Conservation (phyloP, 2,329 filamentous ascomycete genomes). For the Cladosporium phlei region DNA sequence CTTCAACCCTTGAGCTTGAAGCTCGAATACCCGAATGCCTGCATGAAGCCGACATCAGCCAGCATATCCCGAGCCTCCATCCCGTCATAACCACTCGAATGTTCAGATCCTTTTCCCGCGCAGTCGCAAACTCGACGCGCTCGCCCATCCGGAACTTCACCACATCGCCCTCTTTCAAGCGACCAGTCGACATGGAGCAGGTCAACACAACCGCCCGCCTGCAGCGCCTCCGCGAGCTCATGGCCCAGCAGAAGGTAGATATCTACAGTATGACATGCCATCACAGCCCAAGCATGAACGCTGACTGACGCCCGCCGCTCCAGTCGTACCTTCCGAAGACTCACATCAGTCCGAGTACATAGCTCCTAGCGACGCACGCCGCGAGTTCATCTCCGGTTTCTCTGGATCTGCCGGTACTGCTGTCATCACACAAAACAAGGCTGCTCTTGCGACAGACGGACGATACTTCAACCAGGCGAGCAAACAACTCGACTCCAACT, state of each 20-base stretch:
- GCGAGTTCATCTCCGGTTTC: conserved; percentile 90
- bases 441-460: conserved; percentile 87
- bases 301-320: conserved; percentile 33
- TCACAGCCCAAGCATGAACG: conserved; percentile 20
- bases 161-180: conserved; percentile 16
- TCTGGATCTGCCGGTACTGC: conserved; percentile 92
- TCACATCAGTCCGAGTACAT: conserved; percentile 98
- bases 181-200: conserved; percentile 60
- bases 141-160: conserved; percentile 20
- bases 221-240: conserved; percentile 70
- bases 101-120: conserved; percentile 4
- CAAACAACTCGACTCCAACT: conserved; percentile 86
- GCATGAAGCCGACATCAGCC: too few relatives aligned
- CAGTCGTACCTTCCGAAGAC: conserved; percentile 95
- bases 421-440: conserved; percentile 78
- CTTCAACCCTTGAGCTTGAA: too few relatives aligned
- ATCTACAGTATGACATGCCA: conserved; percentile 68
- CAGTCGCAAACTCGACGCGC: conserved; percentile 7
- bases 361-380: conserved; percentile 85
- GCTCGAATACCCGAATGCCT: too few relatives aligned
- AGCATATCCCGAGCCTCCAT: too few relatives aligned
- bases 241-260: conserved; percentile 82
- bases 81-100: too few relatives aligned
- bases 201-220: conserved; percentile 77
- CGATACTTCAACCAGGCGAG: conserved; percentile 96